These are phyloP conservation scores for Aspergillus calidoustus DNA, from an alignment of 2,329 filamentous ascomycete species.

Conservation along the genomic window DNA sequence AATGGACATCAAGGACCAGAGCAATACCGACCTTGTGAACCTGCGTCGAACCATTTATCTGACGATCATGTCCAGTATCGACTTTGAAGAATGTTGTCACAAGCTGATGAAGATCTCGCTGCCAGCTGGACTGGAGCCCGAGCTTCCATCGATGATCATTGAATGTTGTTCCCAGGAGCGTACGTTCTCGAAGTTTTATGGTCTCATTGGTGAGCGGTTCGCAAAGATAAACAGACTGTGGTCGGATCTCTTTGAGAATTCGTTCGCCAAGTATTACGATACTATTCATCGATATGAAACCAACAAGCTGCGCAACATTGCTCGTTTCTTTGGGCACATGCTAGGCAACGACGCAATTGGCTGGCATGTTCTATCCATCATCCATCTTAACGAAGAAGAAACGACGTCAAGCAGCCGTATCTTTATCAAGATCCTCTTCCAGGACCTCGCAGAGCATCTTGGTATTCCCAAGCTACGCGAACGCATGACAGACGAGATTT, in stretches of 20 bases:
- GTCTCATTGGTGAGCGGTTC: conserved; percentile 90
- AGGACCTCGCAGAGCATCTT: conserved; percentile 85
- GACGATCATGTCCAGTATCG: conserved; percentile 94
- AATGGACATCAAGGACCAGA: conserved; percentile 97
- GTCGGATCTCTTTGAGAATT: conserved; percentile 88
- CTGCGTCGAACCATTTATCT: conserved; percentile 93
- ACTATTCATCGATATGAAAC: conserved; percentile 98
- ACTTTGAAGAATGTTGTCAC: conserved; percentile 95
- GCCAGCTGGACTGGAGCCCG: conserved; percentile 81
- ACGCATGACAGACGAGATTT: conserved; percentile 75
- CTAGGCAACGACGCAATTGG: conserved; percentile 85
- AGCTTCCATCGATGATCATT: conserved; percentile 94
- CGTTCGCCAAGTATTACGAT: conserved; percentile 92
- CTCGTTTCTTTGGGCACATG: conserved; percentile 91
- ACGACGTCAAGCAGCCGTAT: conserved; percentile 96
- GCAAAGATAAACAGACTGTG: conserved; percentile 94
- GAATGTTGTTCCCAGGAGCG: conserved; percentile 97
- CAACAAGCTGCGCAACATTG: conserved; percentile 91
- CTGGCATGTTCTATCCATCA: conserved; percentile 84
- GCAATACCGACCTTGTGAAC: conserved; percentile 93
- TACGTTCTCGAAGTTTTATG: conserved; percentile 97
- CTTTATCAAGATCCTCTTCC: conserved; percentile 97
- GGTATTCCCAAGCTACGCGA: conserved; percentile 80
- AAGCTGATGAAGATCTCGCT: conserved; percentile 95
- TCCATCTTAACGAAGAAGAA: conserved; percentile 94